A percentile compares a stretch with the other conserved stretches of the same genome.
phyloP scores from a whole-genome alignment of 768 basidiomycete species.

The Suillus variegatus region DNA sequence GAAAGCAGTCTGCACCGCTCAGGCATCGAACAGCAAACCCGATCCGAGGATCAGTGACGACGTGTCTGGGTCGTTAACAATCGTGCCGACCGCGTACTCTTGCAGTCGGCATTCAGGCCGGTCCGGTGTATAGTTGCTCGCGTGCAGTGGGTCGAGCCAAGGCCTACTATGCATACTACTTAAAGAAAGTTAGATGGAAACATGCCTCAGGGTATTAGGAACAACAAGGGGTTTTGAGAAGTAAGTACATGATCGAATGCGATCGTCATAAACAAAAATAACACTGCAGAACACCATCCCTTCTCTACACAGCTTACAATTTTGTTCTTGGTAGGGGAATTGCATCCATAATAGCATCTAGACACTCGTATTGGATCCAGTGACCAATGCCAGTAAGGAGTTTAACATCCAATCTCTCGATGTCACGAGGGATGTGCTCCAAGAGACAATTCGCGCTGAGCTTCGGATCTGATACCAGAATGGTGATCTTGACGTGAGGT shows the following conservation, averaged over 20 bases:
- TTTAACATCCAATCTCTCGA: not conserved
- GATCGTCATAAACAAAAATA: not conserved
- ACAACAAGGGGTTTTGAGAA: not conserved
- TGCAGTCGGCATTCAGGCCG: not conserved
- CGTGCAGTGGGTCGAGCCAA: not conserved
- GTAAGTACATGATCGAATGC: not conserved
- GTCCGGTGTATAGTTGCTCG: not conserved
- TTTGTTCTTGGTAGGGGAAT: not conserved
- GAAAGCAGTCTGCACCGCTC: too few species aligned
- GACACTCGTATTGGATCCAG: conserved; percentile 30
- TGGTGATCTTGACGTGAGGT: conserved; percentile 16
- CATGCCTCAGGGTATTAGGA: not conserved
- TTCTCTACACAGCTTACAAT: not conserved
- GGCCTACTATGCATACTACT: not conserved
- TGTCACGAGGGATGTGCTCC: conserved; percentile 13
- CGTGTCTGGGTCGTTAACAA: not conserved
- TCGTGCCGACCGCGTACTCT: not conserved
- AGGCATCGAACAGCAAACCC: not conserved
- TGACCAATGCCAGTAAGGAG: conserved; percentile 20
- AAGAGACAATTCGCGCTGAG: not conserved
- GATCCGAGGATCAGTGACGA: not conserved
- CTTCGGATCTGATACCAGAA: conserved; percentile 21
- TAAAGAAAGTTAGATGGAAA: not conserved
- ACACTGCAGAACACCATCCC: not conserved
- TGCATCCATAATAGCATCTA: conserved; percentile 20